Conservation (phyloP, 306 rosid species). For the Cucurbita pepo region DNA sequence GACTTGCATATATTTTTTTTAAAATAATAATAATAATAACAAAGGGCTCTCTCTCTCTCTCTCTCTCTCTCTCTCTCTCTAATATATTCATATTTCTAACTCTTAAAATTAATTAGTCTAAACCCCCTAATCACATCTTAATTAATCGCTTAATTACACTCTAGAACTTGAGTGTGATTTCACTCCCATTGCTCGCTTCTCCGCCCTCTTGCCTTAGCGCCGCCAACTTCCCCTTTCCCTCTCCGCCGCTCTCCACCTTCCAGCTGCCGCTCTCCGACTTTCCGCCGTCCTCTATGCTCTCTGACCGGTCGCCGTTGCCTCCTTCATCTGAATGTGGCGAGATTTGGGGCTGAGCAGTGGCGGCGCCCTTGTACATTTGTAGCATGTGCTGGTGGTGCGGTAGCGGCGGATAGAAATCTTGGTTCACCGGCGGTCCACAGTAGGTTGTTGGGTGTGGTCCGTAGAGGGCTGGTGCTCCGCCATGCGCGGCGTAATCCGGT, state of each 20-base stretch:
- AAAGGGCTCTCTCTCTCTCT: no score
- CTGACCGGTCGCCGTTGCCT: slow-evolving; percentile 45
- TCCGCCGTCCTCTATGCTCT: slow-evolving; percentile 91
- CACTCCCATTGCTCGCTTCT: slow-evolving; percentile 60
- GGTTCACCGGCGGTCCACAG: slow-evolving; percentile 48
- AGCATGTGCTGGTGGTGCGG: slow-evolving; percentile 26
- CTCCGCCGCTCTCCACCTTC: slow-evolving; percentile 80
- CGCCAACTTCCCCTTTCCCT: slow-evolving; percentile 34
- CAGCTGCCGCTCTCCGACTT: slow-evolving; percentile 94
- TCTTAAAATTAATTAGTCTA: slow-evolving; percentile 18
- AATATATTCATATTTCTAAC: background rate
- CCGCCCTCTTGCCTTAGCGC: slow-evolving; percentile 22
- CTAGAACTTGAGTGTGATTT: slow-evolving; percentile 76
- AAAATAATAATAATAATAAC: background rate
- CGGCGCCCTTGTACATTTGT: slow-evolving; percentile 44
- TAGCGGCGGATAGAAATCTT: slow-evolving; percentile 50
- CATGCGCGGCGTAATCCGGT: slow-evolving; percentile 62
- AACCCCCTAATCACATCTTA: slow-evolving; percentile 13
- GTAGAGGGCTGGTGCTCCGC: slow-evolving; percentile 46
- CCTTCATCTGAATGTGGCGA: slow-evolving; percentile 43
- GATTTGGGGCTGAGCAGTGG: slow-evolving; percentile 29
- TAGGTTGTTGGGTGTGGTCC: slow-evolving; percentile 56
- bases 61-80: background rate
- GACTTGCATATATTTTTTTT: no score
- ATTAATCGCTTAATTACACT: slow-evolving; percentile 3